These are phyloP conservation scores for Teratosphaeria gauchensis DNA, from an alignment of 2,329 filamentous ascomycete species.

Conservation along the genomic window DNA sequence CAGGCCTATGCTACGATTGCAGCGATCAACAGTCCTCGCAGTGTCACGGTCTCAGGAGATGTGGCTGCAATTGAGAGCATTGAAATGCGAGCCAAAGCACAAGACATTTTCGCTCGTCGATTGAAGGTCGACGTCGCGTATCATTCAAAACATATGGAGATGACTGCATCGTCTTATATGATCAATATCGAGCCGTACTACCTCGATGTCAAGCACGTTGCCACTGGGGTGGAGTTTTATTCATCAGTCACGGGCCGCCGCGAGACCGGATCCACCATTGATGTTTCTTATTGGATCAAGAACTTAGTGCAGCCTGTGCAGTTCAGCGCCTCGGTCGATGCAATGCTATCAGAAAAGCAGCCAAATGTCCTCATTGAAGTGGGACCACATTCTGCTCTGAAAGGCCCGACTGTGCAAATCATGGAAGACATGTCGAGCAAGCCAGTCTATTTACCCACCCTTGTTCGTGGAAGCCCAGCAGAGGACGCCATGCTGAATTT, in stretches of 20 bases:
- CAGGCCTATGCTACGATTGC: too few species aligned
- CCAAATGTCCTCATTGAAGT: constrained; percentile 29
- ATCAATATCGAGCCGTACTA: too few species aligned
- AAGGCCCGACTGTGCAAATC: constrained; percentile 29
- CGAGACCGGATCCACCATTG: constrained; percentile 3
- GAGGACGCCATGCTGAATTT: not conserved
- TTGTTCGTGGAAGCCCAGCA: not conserved
- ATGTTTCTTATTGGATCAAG: constrained; percentile 33
- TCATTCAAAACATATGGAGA: too few species aligned
- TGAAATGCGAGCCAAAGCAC: too few species aligned
- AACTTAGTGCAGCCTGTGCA: constrained; percentile 38
- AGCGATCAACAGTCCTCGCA: too few species aligned
- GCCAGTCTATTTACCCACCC: not conserved
- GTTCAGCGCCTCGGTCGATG: constrained; percentile 33
- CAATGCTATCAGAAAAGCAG: constrained; percentile 1
- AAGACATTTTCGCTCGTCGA: too few species aligned
- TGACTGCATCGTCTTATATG: too few species aligned
- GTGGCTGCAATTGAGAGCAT: too few species aligned
- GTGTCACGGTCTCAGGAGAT: too few species aligned
- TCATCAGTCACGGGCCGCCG: too few species aligned
- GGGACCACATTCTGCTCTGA: constrained; percentile 39
- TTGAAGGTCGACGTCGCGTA: too few species aligned
- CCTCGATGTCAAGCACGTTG: too few species aligned
- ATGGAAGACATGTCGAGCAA: constrained; percentile 5
- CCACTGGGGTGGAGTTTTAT: not conserved